Evolutionary conservation across 805 yeast genomes (phyloP).

Genomic region (Starmerella apicola): DNA sequence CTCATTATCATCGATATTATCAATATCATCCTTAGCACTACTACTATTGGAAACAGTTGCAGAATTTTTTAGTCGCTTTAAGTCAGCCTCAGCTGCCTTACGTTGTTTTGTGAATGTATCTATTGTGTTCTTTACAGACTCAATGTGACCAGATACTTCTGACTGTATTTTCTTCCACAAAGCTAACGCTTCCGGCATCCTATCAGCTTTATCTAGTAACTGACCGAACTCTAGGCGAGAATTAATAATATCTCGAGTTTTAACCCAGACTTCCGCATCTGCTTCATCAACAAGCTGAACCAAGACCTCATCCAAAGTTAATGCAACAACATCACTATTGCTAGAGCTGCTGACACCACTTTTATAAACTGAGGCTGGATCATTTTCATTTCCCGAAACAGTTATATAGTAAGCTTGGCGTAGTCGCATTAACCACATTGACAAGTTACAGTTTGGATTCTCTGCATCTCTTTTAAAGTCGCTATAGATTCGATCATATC

Average conservation of each 20-base stretch:
- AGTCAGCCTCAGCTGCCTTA: background rate
- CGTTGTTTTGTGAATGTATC: background rate
- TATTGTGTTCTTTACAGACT: background rate
- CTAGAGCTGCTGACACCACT: background rate
- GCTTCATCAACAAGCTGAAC: conserved; percentile 50
- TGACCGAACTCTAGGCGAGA: conserved; percentile 52
- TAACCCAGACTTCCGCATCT: conserved; percentile 28
- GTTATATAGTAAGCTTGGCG: conserved; percentile 82
- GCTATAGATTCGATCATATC: conserved; percentile 52
- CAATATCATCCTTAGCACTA: background rate
- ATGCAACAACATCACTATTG: conserved; percentile 21
- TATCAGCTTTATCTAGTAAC: conserved; percentile 44
- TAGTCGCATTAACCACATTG: conserved; percentile 53
- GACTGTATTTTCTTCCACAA: conserved; percentile 28
- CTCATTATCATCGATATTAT: background rate
- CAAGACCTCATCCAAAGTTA: conserved; percentile 58
- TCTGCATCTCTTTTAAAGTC: conserved; percentile 43
- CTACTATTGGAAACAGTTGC: background rate
- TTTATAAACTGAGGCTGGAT: background rate
- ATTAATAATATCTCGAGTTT: conserved; percentile 18
- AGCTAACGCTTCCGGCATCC: conserved; percentile 40
- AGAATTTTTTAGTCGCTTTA: background rate
- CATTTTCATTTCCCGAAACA: background rate
- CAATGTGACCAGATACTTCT: background rate
- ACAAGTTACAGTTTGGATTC: conserved; percentile 32